phyloP scores from a whole-genome alignment of 805 yeast genomes.

The Sugiyamaella mastotermitis region DNA sequence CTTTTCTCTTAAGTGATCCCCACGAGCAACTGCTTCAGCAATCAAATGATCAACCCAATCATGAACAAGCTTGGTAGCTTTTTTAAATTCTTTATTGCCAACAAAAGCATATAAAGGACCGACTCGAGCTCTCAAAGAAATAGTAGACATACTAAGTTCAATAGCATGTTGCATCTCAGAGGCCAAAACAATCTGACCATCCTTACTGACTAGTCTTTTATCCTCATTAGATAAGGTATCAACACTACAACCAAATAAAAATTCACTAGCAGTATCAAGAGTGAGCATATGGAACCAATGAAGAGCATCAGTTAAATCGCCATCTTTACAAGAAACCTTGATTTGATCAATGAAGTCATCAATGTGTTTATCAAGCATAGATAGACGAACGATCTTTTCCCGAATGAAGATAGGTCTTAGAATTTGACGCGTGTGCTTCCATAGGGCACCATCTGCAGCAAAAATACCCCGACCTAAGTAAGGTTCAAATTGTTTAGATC shows the following conservation, averaged over 20 bases:
- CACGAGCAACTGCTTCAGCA: conserved; percentile 32
- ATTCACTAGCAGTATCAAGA: conserved; percentile 32
- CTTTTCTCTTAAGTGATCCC: conserved; percentile 9
- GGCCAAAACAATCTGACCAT: background rate
- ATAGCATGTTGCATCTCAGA: background rate
- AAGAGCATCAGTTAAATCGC: conserved; percentile 23
- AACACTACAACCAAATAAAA: conserved; percentile 29
- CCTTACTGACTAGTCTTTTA: conserved; percentile 1
- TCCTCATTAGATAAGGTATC: conserved; percentile 23
- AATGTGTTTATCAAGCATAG: conserved; percentile 24
- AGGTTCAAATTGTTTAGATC: conserved; percentile 23
- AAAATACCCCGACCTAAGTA: conserved; percentile 32
- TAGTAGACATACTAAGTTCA: background rate
- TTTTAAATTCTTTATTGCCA: conserved; percentile 27
- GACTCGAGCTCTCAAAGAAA: conserved; percentile 6
- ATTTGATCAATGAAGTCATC: conserved; percentile 23
- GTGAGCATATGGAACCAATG: conserved; percentile 26
- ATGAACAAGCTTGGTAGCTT: conserved; percentile 27
- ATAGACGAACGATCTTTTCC: conserved; percentile 26
- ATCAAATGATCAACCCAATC: conserved; percentile 37
- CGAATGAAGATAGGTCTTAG: conserved; percentile 31
- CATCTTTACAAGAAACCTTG: conserved; percentile 4
- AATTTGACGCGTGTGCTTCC: conserved; percentile 33
- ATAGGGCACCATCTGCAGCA: conserved; percentile 29
- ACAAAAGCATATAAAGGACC: conserved; percentile 21